Conservation (phyloP, 768 basidiomycete species). For the Tylopilus sp. region DNA sequence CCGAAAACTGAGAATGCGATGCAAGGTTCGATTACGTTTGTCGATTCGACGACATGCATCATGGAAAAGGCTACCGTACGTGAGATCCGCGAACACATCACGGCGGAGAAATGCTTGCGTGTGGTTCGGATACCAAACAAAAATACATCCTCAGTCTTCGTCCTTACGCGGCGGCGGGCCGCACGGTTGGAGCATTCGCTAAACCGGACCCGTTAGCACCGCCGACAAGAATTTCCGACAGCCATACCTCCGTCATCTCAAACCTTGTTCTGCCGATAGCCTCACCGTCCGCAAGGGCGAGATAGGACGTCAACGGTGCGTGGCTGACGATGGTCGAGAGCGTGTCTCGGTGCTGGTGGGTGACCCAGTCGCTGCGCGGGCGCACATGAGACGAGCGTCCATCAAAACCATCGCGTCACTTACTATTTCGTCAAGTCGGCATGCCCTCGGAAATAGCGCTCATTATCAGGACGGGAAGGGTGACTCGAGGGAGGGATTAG, state of each 20-base stretch:
- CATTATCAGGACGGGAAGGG: slow-evolving; percentile 12
- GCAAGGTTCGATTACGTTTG: too few relatives aligned
- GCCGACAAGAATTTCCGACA: background rate
- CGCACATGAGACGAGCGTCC: slow-evolving; percentile 12
- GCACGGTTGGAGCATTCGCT: slow-evolving; percentile 95
- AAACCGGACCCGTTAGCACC: slow-evolving; percentile 24
- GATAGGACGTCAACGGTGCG: slow-evolving; percentile 76
- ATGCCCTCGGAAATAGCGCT: slow-evolving; percentile 56
- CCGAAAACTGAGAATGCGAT: too few relatives aligned
- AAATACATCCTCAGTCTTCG: slow-evolving; percentile 50
- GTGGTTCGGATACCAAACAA: background rate
- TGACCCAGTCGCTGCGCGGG: slow-evolving; percentile 83
- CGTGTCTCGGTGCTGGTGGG: slow-evolving; percentile 97
- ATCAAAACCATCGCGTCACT: slow-evolving; percentile 28
- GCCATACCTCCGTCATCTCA: slow-evolving; percentile 88
- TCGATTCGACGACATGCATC: background rate
- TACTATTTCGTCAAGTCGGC: slow-evolving; percentile 96
- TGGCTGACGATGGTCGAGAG: slow-evolving; percentile 91
- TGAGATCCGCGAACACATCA: background rate
- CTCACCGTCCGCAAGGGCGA: slow-evolving; percentile 93
- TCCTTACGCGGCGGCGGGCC: slow-evolving; percentile 90
- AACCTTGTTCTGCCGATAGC: slow-evolving; percentile 85
- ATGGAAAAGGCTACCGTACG: background rate
- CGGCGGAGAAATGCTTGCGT: too few relatives aligned
- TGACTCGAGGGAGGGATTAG: background rate